These are phyloP conservation scores for Cucurbita ficifolia DNA, from an alignment of 306 rosid species.

Conservation along the genomic window DNA sequence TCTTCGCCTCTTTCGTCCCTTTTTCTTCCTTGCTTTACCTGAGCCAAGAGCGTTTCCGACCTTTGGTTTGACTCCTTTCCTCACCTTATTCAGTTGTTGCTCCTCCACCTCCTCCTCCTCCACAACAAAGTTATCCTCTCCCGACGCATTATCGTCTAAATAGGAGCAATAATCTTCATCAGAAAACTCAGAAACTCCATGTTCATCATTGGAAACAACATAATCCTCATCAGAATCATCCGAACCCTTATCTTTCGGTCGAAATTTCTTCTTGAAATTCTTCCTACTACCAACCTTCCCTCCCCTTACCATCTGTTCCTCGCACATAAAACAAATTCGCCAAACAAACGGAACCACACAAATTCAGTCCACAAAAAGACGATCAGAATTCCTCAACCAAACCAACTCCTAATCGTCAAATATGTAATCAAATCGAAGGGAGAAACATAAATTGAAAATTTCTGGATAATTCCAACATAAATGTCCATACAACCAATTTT, in stretches of 20 bases:
- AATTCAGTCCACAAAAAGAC: not conserved
- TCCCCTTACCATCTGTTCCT: constrained; percentile 82
- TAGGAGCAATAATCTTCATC: constrained; percentile 46
- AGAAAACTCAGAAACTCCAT: constrained; percentile 40
- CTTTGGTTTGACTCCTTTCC: constrained; percentile 38
- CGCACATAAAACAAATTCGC: constrained; percentile 13
- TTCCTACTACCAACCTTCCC: constrained; percentile 41
- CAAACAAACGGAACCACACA: constrained; percentile 1
- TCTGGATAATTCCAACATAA: not conserved
- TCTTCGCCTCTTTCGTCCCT: constrained; percentile 18
- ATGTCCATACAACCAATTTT: not conserved
- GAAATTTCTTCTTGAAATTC: constrained; percentile 23
- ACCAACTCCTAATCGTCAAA: not conserved
- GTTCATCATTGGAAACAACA: constrained; percentile 58
- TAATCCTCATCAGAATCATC: constrained; percentile 96
- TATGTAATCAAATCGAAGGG: not conserved
- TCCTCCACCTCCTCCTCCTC: constrained; percentile 32
- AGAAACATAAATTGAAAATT: not conserved
- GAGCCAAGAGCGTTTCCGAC: constrained; percentile 13
- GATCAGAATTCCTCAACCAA: constrained; percentile 1
- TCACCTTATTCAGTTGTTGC: constrained; percentile 13
- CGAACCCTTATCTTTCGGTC: constrained; percentile 37
- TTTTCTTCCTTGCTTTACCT: constrained; percentile 12
- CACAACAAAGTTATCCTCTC: constrained; percentile 33
- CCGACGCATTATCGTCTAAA: constrained; percentile 49